Conservation (phyloP, 164 flowering plant genomes). For the Annona cherimola region DNA sequence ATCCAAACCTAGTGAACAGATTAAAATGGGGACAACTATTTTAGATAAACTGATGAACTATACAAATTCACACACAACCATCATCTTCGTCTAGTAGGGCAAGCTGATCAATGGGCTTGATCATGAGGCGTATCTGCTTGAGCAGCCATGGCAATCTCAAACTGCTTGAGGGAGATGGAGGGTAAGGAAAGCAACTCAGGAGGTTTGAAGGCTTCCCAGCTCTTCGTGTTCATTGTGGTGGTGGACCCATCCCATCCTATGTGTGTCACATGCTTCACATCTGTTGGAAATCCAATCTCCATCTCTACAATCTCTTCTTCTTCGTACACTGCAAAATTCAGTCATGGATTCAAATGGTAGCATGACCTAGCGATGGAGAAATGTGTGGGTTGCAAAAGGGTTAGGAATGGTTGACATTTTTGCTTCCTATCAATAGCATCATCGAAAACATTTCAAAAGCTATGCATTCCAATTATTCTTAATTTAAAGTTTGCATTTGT, state of each 20-base stretch:
- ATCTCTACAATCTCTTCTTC: slow-evolving; percentile 40
- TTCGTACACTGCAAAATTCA: slow-evolving; percentile 32
- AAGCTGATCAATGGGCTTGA: slow-evolving; percentile 2
- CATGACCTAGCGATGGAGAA: no score
- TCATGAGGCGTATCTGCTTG: slow-evolving; percentile 9
- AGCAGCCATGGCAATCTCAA: slow-evolving; percentile 16
- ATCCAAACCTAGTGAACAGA: slow-evolving; percentile 3
- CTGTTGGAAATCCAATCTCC: slow-evolving; percentile 85
- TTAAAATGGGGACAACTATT: background rate
- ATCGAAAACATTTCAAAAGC: no score
- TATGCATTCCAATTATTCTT: no score
- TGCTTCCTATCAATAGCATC: no score
- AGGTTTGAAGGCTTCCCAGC: slow-evolving; percentile 13
- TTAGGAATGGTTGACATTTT: no score
- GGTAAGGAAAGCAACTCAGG: slow-evolving; percentile 13
- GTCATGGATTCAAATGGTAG: background rate
- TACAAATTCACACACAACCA: background rate
- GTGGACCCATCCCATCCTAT: slow-evolving; percentile 62
- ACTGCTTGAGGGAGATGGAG: slow-evolving; percentile 12
- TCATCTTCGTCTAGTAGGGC: slow-evolving; percentile 1
- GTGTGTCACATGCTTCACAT: slow-evolving; percentile 87
- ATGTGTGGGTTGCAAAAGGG: no score
- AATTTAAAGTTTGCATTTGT: no score
- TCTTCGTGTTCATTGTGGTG: slow-evolving; percentile 12
- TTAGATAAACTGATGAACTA: background rate